These are phyloP conservation scores for Paraurostyla sp. DNA, from an alignment of 73 alveolate species.

Conservation along the genomic window DNA sequence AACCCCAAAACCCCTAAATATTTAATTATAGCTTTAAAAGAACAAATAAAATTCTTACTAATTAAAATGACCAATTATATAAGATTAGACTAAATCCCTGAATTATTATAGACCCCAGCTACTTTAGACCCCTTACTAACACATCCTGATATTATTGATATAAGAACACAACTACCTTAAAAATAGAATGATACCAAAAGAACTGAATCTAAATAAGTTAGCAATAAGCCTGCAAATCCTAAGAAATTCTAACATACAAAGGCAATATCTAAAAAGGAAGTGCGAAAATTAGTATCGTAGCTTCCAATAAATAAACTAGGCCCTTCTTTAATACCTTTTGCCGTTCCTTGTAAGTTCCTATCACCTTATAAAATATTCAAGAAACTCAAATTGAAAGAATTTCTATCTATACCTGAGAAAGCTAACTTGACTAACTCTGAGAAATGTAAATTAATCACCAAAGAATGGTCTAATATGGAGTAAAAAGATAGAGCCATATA, in stretches of 20 bases:
- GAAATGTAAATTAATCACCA: neutral
- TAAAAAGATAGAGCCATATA: neutral
- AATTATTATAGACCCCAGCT: too few relatives aligned
- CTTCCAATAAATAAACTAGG: constrained; percentile 45
- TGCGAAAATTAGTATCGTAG: neutral
- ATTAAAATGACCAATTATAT: too few relatives aligned
- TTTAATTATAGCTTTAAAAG: too few relatives aligned
- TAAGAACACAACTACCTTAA: too few relatives aligned
- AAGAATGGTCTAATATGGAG: constrained; percentile 12
- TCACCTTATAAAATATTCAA: constrained; percentile 40
- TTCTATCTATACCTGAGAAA: neutral
- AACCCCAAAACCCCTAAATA: too few relatives aligned
- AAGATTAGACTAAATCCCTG: too few relatives aligned
- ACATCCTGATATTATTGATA: too few relatives aligned
- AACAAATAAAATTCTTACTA: too few relatives aligned
- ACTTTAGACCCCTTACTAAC: too few relatives aligned
- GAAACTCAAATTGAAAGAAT: constrained; percentile 2
- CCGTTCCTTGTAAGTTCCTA: constrained; percentile 16
- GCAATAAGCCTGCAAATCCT: too few relatives aligned
- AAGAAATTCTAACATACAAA: neutral
- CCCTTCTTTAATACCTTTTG: constrained; percentile 36
- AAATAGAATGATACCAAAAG: too few relatives aligned
- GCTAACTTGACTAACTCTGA: neutral
- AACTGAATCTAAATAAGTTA: too few relatives aligned
- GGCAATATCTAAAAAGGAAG: neutral